A percentile compares a stretch with the other conserved stretches of the same genome.
These are phyloP conservation scores for Verbascum thapsus DNA, from an alignment of 257 asterid genomes.

Conservation along the genomic window DNA sequence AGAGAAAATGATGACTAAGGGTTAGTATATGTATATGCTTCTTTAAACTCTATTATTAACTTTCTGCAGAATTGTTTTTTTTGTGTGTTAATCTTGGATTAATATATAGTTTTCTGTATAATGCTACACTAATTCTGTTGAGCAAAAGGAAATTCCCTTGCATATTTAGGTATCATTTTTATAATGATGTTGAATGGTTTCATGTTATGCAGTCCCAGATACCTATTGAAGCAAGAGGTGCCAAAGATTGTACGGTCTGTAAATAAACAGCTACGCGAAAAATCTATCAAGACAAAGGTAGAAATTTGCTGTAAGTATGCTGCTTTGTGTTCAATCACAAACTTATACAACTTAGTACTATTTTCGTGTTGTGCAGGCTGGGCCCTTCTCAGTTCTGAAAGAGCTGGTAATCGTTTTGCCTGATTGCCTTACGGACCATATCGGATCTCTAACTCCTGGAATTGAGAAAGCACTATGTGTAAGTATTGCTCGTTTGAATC, in stretches of 20 bases:
- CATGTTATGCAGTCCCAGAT: slow-evolving; percentile 74
- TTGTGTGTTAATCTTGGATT: slow-evolving; percentile 18
- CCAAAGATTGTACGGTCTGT: slow-evolving; percentile 93
- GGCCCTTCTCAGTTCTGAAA: slow-evolving; percentile 92
- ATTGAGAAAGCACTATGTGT: slow-evolving; percentile 94
- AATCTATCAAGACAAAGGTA: slow-evolving; percentile 97
- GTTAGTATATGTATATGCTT: slow-evolving; percentile 15
- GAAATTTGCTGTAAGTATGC: slow-evolving; percentile 18
- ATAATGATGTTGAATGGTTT: slow-evolving; percentile 25
- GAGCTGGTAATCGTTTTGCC: slow-evolving; percentile 94
- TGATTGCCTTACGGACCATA: slow-evolving; percentile 97
- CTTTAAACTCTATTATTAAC: background rate
- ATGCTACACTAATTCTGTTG: slow-evolving; percentile 1
- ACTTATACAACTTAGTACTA: slow-evolving; percentile 22
- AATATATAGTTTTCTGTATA: too few relatives aligned
- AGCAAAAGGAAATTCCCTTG: slow-evolving; percentile 23
- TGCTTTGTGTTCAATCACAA: slow-evolving; percentile 15
- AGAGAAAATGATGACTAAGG: background rate
- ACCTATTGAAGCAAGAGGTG: slow-evolving; percentile 93
- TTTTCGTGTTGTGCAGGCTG: slow-evolving; percentile 63
- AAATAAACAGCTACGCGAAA: slow-evolving; percentile 90
- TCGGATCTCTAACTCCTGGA: slow-evolving; percentile 96
- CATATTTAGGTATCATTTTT: background rate
- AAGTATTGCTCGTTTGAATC: slow-evolving; percentile 37
- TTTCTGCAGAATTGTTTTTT: background rate